These are phyloP conservation scores for Pseudofabraea citricarpa DNA, from an alignment of 2,329 filamentous ascomycete genomes.

Conservation along the genomic window DNA sequence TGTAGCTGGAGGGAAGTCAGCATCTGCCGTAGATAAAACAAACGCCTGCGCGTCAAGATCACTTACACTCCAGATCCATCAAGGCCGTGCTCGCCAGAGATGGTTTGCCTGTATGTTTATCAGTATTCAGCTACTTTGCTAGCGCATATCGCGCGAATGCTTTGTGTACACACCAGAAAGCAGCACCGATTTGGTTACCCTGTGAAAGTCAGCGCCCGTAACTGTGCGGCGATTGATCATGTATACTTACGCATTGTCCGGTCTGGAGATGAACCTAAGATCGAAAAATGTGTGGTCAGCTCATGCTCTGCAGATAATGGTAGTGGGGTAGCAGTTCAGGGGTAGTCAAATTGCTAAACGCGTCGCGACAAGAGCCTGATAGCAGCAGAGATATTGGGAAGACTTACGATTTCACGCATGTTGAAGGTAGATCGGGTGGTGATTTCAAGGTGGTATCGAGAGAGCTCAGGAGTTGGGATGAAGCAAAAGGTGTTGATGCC, in stretches of 20 bases:
- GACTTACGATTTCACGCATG: conserved; percentile 72
- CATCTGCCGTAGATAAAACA: conserved; percentile 15
- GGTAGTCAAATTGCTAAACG: conserved; percentile 32
- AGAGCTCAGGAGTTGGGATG: conserved; percentile 5
- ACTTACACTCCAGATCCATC: conserved; percentile 94
- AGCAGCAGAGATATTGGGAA: too few relatives aligned
- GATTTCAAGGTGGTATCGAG: conserved; percentile 10
- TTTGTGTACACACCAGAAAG: conserved; percentile 74
- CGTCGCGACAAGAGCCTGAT: too few relatives aligned
- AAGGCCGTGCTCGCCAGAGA: conserved; percentile 90
- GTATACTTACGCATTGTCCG: conserved; percentile 87
- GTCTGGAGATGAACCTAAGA: conserved; percentile 96
- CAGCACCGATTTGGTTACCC: conserved; percentile 99
- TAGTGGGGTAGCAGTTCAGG: conserved; percentile 30
- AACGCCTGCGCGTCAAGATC: conserved; percentile 1
- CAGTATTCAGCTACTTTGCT: conserved; percentile 28
- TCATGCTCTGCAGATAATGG: conserved; percentile 34
- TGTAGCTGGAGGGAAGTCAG: conserved; percentile 63
- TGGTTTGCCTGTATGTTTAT: conserved; percentile 61
- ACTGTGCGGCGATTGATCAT: conserved; percentile 1
- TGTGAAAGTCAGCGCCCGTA: conserved; percentile 35
- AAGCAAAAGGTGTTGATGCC: conserved; percentile 16
- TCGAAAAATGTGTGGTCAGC: conserved; percentile 50
- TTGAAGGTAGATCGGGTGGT: conserved; percentile 36
- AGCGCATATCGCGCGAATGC: conserved; percentile 26